These are phyloP conservation scores for Trichothecium sympodiale DNA, from an alignment of 2,329 filamentous ascomycete genomes.

Conservation along the genomic window DNA sequence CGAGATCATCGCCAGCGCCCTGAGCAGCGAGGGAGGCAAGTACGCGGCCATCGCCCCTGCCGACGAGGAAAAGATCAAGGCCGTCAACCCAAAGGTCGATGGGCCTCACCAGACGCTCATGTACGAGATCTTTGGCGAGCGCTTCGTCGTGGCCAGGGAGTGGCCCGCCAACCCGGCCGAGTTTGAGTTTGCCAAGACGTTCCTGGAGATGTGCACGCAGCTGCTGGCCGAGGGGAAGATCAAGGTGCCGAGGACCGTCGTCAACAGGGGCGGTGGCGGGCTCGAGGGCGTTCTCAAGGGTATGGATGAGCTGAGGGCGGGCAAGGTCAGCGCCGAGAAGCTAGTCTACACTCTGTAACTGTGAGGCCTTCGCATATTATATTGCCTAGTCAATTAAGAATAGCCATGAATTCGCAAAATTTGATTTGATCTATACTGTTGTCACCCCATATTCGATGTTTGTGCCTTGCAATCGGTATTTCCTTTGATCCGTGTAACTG, in stretches of 20 bases:
- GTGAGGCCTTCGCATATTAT: too few relatives aligned
- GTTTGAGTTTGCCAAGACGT: conserved; percentile 23
- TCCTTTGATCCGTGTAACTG: too few relatives aligned
- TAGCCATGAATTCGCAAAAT: too few relatives aligned
- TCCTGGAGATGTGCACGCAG: conserved; percentile 19
- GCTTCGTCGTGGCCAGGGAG: conserved; percentile 12
- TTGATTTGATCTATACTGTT: too few relatives aligned
- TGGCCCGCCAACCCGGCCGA: conserved; percentile 11
- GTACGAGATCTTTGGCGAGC: conserved; percentile 27
- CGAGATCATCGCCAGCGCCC: conserved; percentile 14
- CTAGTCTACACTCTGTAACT: conserved; percentile 30
- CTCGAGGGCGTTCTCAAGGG: conserved; percentile 22
- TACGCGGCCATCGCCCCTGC: conserved; percentile 17
- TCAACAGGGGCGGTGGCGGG: conserved; percentile 12
- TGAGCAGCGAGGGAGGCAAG: conserved; percentile 15
- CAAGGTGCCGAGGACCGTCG: conserved; percentile 16
- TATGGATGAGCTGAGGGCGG: conserved; percentile 18
- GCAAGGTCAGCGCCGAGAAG: conserved; percentile 27
- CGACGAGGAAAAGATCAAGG: background rate
- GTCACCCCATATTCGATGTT: too few relatives aligned
- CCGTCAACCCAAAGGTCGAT: conserved; percentile 5
- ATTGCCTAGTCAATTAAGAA: too few relatives aligned
- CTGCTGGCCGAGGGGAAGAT: conserved; percentile 23
- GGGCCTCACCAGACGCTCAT: conserved; percentile 17
- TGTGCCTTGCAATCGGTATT: too few relatives aligned